Evolutionary conservation across 768 basidiomycete species (phyloP), one percentile per base, ranked within the genome.

Genomic region (Chalciporus pseudorubinellus): DNA sequence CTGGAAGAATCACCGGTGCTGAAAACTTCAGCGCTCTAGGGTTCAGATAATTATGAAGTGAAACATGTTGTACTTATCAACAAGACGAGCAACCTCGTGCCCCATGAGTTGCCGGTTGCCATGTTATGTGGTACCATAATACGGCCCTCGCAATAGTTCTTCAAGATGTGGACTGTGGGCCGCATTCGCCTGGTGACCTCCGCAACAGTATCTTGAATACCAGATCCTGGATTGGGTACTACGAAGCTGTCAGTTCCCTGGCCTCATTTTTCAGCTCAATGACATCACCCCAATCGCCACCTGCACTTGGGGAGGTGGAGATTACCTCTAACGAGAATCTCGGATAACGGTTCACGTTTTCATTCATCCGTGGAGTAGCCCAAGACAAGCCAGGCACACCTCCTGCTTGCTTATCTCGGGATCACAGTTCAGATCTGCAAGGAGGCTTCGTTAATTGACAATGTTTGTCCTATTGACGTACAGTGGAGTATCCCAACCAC

Each of bases 351-450:
- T 46, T 12, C 48, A 57, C 0, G 39, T 22, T 18, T 46, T 60
- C 11, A 31, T 57, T 19, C 59, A 61, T 20, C 55, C 59, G 0
- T 61, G 59, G 59, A 48, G 61, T 8, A 46, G 56, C 21, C 42
- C 49, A 28, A 33, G 20, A 18, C 1, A 16, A 33, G 51, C 16
- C 42, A 46, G 13, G 26, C 39, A 24, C 10, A 18, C 4, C 46
- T n/a, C 8, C 16, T 56, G 13, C 39, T 19, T 8, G 28, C 34
- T 7, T 50, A 44, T 3, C 14, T 55, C 13, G 24, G 48, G 6
- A 51, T 60, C 21, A 51, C 2, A 2, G 59, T 61, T 3, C 51
- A 26, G 41, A 24, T 60, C 6, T 20, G 16, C n/a, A 44, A 48
- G 6, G 31, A 44, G 3, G 51, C 21, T 11, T 10, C 40, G 12